Conservation (phyloP, 2,329 filamentous ascomycete genomes). For the Trichophyton schoenleinii region DNA sequence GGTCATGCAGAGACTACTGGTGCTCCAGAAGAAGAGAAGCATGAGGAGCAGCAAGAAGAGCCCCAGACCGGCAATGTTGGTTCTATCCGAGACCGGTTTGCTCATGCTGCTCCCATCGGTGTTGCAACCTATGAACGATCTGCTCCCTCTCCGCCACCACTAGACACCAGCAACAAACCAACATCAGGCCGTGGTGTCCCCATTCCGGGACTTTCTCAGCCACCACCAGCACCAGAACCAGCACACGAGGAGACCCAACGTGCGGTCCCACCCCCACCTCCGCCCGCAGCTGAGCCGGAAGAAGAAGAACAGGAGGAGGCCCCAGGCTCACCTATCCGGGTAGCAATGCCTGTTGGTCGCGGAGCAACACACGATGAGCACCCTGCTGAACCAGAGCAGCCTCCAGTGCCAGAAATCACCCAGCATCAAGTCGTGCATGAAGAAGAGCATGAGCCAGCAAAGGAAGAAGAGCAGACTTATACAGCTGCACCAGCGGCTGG, state of each 20-base stretch:
- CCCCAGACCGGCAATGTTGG: conserved; percentile 54
- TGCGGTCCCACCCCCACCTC: conserved; percentile 28
- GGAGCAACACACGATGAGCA: conserved; percentile 37
- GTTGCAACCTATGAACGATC: conserved; percentile 26
- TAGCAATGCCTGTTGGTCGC: conserved; percentile 73
- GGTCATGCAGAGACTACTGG: conserved; percentile 20
- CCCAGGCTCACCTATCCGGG: conserved; percentile 62
- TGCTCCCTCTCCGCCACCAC: conserved; percentile 45
- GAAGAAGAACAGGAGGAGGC: conserved; percentile 35
- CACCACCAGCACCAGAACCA: conserved; percentile 40
- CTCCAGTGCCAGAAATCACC: not conserved
- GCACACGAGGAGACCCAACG: conserved; percentile 35
- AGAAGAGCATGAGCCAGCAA: not conserved
- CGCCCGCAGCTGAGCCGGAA: conserved; percentile 35
- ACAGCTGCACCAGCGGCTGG: conserved; percentile 26
- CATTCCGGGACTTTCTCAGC: conserved; percentile 61
- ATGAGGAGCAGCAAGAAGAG: conserved; percentile 24
- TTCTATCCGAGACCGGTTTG: conserved; percentile 71
- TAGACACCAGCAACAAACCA: conserved; percentile 56
- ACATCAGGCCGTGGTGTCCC: conserved; percentile 56
- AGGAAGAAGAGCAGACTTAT: not conserved
- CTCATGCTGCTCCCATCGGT: conserved; percentile 52
- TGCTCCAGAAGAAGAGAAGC: conserved; percentile 2
- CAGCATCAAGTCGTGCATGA: not conserved
- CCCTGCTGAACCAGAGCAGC: conserved; percentile 29